These are phyloP conservation scores for Apiotrichum mycotoxinovorans DNA, from an alignment of 1,284 basidiomycete species.

Conservation along the genomic window DNA sequence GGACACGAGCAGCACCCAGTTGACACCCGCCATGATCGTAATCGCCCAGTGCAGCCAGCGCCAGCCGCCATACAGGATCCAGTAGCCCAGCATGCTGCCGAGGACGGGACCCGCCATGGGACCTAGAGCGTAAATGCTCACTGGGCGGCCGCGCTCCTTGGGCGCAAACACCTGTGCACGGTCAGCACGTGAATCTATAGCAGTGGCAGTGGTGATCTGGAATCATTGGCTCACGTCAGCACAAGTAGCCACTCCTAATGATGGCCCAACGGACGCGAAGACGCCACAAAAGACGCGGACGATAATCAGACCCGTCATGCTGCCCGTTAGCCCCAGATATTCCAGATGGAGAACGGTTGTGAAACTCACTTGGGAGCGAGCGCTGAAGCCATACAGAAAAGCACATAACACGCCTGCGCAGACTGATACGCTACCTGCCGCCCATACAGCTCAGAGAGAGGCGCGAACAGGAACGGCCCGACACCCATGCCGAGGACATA, in stretches of 20 bases:
- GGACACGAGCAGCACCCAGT: conserved; percentile 32
- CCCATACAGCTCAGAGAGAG: conserved; percentile 52
- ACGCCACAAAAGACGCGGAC: conserved; percentile 46
- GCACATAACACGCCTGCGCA: conserved; percentile 34
- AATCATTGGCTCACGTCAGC: conserved; percentile 36
- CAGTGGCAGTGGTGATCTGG: too few species aligned
- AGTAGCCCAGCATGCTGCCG: conserved; percentile 46
- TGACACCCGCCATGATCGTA: conserved; percentile 40
- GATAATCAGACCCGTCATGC: conserved; percentile 39
- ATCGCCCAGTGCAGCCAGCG: conserved; percentile 48
- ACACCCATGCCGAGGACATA: conserved; percentile 46
- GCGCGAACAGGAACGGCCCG: conserved; percentile 53
- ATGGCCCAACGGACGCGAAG: conserved; percentile 43
- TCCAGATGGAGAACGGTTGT: too few species aligned
- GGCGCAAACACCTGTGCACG: conserved; percentile 36
- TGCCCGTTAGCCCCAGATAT: conserved; percentile 15
- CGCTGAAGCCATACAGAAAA: conserved; percentile 43
- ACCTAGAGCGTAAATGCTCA: conserved; percentile 46
- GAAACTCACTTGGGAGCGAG: conserved; percentile 42
- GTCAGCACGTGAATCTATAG: too few species aligned
- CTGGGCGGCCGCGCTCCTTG: conserved; percentile 39
- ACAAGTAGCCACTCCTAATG: conserved; percentile 47
- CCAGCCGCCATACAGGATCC: conserved; percentile 42
- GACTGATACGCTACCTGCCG: conserved; percentile 48
- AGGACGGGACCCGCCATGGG: conserved; percentile 45